Percentiles rank a stretch among this genome's conserved stretches.
Evolutionary conservation across 306 rosid species (phyloP).

Genomic region (Quercus glauca): DNA sequence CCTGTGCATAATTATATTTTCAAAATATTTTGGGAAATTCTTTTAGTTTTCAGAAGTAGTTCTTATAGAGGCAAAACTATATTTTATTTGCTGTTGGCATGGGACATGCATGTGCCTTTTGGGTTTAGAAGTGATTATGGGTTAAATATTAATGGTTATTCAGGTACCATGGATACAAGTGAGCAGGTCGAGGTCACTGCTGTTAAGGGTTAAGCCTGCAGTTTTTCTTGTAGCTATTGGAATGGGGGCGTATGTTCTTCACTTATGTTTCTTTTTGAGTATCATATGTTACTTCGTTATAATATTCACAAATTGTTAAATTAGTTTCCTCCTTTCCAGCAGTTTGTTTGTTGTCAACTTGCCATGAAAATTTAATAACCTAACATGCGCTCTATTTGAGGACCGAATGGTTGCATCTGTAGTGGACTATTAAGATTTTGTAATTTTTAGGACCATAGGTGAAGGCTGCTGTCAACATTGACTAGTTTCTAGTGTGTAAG

Average conservation of each 20-base stretch:
- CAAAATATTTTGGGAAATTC: not conserved
- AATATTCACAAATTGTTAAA: not conserved
- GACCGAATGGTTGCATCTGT: not conserved
- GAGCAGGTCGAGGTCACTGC: constrained; percentile 79
- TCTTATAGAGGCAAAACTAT: not conserved
- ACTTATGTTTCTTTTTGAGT: not conserved
- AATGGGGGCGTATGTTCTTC: constrained; percentile 69
- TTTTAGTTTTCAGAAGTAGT: not conserved
- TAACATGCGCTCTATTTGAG: no score
- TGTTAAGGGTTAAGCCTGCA: constrained; percentile 75
- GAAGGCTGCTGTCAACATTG: not conserved
- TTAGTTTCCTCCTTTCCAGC: not conserved
- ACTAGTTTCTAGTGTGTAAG: not conserved
- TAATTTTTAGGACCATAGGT: not conserved
- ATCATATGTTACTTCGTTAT: constrained; percentile 12
- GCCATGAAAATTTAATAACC: not conserved
- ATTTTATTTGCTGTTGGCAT: not conserved
- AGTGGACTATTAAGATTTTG: constrained; percentile 2
- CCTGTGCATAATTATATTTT: not conserved
- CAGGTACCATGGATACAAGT: constrained; percentile 98
- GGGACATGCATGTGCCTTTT: not conserved
- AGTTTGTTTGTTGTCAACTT: not conserved
- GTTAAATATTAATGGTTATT: constrained; percentile 26
- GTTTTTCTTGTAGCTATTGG: constrained; percentile 85
- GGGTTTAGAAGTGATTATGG: constrained; percentile 11